phyloP scores from a whole-genome alignment of 2,329 filamentous ascomycete genomes.

The Orbilia ellipsospora region DNA sequence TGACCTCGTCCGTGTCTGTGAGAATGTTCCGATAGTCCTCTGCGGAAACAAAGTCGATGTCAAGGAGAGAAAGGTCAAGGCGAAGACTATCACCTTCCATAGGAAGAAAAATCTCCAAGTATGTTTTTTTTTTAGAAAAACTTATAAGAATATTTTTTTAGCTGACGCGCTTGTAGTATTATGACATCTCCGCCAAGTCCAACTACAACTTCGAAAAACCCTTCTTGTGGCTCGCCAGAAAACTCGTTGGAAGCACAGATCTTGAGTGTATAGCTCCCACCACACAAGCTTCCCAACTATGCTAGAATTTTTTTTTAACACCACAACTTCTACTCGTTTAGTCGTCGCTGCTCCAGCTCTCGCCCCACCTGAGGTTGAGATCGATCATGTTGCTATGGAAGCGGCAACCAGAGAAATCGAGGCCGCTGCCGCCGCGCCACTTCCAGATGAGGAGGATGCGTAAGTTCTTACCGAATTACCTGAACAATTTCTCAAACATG shows the following conservation, averaged over 20 bases:
- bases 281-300: slow-evolving; percentile 55
- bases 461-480: slow-evolving; percentile 46
- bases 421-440: slow-evolving; percentile 80
- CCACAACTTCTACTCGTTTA: slow-evolving; percentile 49
- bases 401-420: slow-evolving; percentile 88
- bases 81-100: slow-evolving; percentile 99
- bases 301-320: not conserved
- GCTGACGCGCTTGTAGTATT: slow-evolving; percentile 70
- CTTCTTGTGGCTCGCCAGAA: slow-evolving; percentile 98
- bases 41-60: slow-evolving; percentile 99
- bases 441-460: slow-evolving; percentile 93
- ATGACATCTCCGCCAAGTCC: slow-evolving; percentile 99
- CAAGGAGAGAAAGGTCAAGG: slow-evolving; percentile 99
- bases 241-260: slow-evolving; percentile 92
- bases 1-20: slow-evolving; percentile 98
- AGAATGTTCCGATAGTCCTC: slow-evolving; percentile 98
- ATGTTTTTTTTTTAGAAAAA: not conserved
- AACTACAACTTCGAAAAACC: slow-evolving; percentile 99
- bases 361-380: slow-evolving; percentile 88
- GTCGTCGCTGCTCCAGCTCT: slow-evolving; percentile 96
- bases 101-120: slow-evolving; percentile 98
- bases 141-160: too few relatives aligned
- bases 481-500: slow-evolving; percentile 19
- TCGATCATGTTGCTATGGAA: slow-evolving; percentile 84
- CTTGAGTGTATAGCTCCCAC: slow-evolving; percentile 71